Base-by-base conservation (phyloP, 148 eudicot species). In the Vaccinium macrocarpon region DNA sequence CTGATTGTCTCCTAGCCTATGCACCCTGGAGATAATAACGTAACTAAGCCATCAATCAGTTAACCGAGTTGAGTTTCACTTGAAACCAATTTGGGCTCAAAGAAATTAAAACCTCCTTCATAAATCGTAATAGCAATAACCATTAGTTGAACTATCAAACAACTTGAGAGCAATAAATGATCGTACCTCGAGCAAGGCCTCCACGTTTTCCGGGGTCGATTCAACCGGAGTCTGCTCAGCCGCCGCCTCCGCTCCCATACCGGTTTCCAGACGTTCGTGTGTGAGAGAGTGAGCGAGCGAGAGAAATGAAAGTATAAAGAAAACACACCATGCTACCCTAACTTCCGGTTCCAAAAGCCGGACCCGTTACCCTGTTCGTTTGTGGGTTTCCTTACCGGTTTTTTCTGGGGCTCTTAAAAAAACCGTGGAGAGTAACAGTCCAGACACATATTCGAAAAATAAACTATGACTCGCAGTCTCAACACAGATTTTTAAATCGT, bases 141-240 rank as follows among this genome's bases (percentile, higher is more conserved):
- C 25, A 32, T 35, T 14, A 2, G 21, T 73, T 19, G 50, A 42
- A 74, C 23, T 21, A 73, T 42, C 55, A 11, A 25, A 48, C 3
- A 46, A 15, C 78, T 75, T 21, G 13, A 19, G 3, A 51, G 9
- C 27, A 35, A 53, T 6, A 11, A 55, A 52, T 42, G 38, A 11
- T 62, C 4, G 83, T 46, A 81, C 83, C 83, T 81, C 83, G 27
- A 81, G 75, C 56, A 81, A 81, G 55, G 83, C 42, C 52, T 81
- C 83, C 38, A 81, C 57, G 56, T 81, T 48, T 13, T 81, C 83
- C 83, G 83, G 75, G 42, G 83, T 62, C 38, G 56, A 13, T 62
- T 62, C 74, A 10, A n/a, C 49, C 2, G 52, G 35, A 16, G 83
- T 64, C 56, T 81, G 55, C 56, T 46, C 56, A 9, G n/a, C 57